Base-by-base conservation (phyloP, 768 basidiomycete species). In the Russula ochroleuca region DNA sequence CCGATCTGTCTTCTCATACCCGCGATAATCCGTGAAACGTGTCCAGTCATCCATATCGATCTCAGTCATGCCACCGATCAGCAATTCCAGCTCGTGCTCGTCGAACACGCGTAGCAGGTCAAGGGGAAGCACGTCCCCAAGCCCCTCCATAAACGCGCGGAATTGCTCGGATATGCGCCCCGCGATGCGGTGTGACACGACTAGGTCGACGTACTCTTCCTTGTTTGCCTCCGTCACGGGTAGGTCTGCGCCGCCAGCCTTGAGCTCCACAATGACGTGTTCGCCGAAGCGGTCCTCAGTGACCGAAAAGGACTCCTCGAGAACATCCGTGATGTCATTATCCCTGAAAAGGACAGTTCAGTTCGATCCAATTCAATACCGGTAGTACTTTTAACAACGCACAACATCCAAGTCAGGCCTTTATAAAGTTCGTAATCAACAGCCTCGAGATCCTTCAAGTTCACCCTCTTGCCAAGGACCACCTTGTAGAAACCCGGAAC, bases 21-120 rank as follows among this genome's bases (percentile, higher is more conserved):
- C 87, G 57, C 92, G 86, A 72, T 95, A 95, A 71, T 95, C 94
- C 21, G 94, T 96, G 75, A 91, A 92, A 71, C 93, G 92, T 69
- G 87, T 90, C 93, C 93, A 94, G 70, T 94, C 92, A 69, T 94
- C 90, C 81, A 72, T 80, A 75, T 69, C 81, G 80, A 69, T 75
- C 70, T 38, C 75, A 62, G 62, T 76, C 75, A 95, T 93, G 59
- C 94, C 94, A 65, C 94, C 93, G 65, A 96, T 94, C 67, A 96
- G 78, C 58, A 95, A 75, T 75, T 94, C 92, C 5, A 95, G 77
- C 70, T 96, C 94, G 61, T 90, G 81, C 73, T 95, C 93, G 71
- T 96, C 94, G 70, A 96, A 95, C 2, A 95, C 91, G 69, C 85
- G 85, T 72, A 96, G 81, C 57, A 95, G 80, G 68, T 94, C 91